Percentiles rank a stretch among this genome's conserved stretches.
These are phyloP conservation scores for Saposhnikovia divaricata DNA, from an alignment of 129 eudicot genomes.

Conservation along the genomic window DNA sequence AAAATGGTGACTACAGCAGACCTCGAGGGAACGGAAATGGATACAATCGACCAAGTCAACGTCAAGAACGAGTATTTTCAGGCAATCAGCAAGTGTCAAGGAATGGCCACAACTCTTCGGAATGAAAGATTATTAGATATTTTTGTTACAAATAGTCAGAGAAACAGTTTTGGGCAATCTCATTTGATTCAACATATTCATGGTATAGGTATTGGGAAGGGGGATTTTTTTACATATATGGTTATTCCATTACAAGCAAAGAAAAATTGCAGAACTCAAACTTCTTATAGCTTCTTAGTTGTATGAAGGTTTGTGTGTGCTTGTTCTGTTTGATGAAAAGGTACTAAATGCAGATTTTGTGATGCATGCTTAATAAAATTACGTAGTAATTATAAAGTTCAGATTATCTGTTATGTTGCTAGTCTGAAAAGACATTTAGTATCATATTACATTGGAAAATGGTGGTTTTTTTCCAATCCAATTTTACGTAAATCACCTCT, in stretches of 20 bases:
- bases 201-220: slow-evolving; percentile 18
- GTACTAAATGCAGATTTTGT: not conserved
- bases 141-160: not conserved
- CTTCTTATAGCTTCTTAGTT: slow-evolving; percentile 20
- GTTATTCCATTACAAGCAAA: slow-evolving; percentile 15
- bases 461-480: not conserved
- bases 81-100: slow-evolving; percentile 34
- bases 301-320: slow-evolving; percentile 9
- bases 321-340: not conserved
- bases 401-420: not conserved
- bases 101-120: slow-evolving; percentile 35
- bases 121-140: slow-evolving; percentile 12
- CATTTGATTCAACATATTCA: slow-evolving; percentile 14
- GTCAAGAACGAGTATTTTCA: slow-evolving; percentile 35
- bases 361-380: not conserved
- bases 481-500: not conserved
- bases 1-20: slow-evolving; percentile 53
- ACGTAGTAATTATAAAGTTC: not conserved
- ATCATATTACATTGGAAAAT: not conserved
- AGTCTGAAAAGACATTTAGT: not conserved
- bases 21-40: slow-evolving; percentile 79
- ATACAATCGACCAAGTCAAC: slow-evolving; percentile 45
- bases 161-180: slow-evolving; percentile 15
- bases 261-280: slow-evolving; percentile 23
- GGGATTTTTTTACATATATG: slow-evolving; percentile 11